These are phyloP conservation scores for Nicotiana paniculata DNA, from an alignment of 257 asterid species.

Conservation along the genomic window DNA sequence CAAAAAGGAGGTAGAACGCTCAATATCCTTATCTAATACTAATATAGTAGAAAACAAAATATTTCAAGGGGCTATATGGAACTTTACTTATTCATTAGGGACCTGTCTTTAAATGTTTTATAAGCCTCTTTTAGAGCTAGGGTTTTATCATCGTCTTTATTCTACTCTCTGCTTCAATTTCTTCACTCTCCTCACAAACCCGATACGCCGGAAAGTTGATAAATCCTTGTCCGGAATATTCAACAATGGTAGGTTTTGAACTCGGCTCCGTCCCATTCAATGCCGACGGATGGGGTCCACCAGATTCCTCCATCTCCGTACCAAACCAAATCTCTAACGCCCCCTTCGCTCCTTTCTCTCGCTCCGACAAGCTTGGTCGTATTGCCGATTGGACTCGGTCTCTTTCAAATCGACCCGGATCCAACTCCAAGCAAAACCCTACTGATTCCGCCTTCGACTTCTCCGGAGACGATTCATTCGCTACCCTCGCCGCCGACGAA, in stretches of 20 bases:
- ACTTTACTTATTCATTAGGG: not conserved
- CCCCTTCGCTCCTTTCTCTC: conserved; percentile 96
- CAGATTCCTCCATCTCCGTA: conserved; percentile 40
- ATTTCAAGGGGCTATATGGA: not conserved
- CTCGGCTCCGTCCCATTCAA: conserved; percentile 76
- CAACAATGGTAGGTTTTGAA: conserved; percentile 63
- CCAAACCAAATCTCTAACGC: conserved; percentile 59
- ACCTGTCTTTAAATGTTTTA: not conserved
- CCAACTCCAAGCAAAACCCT: conserved; percentile 44
- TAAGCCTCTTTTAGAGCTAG: not conserved
- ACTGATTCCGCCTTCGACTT: conserved; percentile 86
- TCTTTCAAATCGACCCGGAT: conserved; percentile 44
- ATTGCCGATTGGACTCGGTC: conserved; percentile 93
- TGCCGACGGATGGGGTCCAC: conserved; percentile 97
- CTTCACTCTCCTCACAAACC: not conserved
- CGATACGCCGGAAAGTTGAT: conserved; percentile 1
- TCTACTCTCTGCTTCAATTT: not conserved
- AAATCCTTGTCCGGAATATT: not conserved
- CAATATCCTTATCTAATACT: no score
- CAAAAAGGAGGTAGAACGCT: no score
- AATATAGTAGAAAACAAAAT: no score
- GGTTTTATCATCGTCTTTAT: not conserved
- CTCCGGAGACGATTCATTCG: conserved; percentile 90
- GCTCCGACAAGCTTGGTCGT: conserved; percentile 85
- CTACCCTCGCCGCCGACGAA: conserved; percentile 71